These are phyloP conservation scores for Rhododendron vialii DNA, from an alignment of 148 eudicot species.

Conservation along the genomic window DNA sequence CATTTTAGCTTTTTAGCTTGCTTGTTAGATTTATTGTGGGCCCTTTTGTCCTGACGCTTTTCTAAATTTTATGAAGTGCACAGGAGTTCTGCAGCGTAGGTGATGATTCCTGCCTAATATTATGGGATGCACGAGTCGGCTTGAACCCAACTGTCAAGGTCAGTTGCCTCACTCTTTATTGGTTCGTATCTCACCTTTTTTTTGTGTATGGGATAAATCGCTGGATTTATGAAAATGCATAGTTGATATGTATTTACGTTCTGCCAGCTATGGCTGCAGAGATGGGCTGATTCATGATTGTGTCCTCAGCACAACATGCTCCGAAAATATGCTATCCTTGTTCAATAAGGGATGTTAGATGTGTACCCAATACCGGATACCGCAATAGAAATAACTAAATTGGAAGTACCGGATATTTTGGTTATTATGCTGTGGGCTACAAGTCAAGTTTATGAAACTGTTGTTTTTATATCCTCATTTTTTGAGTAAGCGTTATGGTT, in stretches of 20 bases:
- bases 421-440: background rate
- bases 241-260: background rate
- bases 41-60: slow-evolving; percentile 9
- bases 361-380: background rate
- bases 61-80: slow-evolving; percentile 50
- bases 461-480: background rate
- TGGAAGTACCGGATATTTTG: background rate
- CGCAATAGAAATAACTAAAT: background rate
- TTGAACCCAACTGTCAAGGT: slow-evolving; percentile 72
- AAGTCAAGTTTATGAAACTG: background rate
- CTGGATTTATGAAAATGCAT: background rate
- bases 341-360: background rate
- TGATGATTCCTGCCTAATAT: slow-evolving; percentile 92
- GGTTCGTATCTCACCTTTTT: background rate
- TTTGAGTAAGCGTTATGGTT: background rate
- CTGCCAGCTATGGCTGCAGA: background rate
- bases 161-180: slow-evolving; percentile 12
- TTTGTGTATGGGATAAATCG: background rate
- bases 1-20: background rate
- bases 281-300: background rate
- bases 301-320: background rate
- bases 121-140: slow-evolving; percentile 93
- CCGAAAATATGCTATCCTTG: background rate
- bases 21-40: slow-evolving; percentile 8
- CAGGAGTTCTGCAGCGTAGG: slow-evolving; percentile 99